Base-by-base conservation (phyloP, 192 early-diverging fungal genomes). In the Kickxella alabastrina region DNA sequence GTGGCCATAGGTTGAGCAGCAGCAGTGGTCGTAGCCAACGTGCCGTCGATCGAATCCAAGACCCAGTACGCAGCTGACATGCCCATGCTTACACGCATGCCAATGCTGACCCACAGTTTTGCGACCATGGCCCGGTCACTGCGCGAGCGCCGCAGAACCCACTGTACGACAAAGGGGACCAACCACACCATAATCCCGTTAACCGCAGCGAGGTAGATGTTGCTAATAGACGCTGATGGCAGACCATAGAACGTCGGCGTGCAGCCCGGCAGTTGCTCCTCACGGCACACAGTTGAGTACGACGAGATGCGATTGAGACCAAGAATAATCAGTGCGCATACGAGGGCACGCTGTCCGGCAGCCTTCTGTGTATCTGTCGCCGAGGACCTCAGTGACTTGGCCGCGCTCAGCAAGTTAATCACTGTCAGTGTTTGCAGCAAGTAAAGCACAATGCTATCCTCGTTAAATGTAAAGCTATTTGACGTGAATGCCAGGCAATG, bases 381-480 rank as follows among this genome's bases (percentile, higher is more conserved):
- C 7, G 54, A 32, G 1, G 54, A 10, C 22, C 40, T 12, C 3
- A 52, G 19, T 17, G 39, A 36, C 9, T 34, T 24, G 0, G 36
- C 37, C 8, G 49, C 52, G 2, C 32, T 55, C 47, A 51, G 9
- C 48, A 63, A 52, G 40, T 74, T 59, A 54, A 69, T 54, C 25
- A 80, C 25, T 3, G 81, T 78, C 52, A 92, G 81, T 2, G 87
- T 82, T 45, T 87, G 85, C 6, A 85, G 43, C 13, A 91, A 64
- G 55, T 83, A 86, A 0, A 80, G 59, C 14, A 83, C 79, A 19
- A 89, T 77, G 28, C 77, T 68, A 54, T 96, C 92, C 71, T 98
- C 93, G 77, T 78, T 85, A 25, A 95, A 79, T 1, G 90, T 93
- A 57, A 87, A 95, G 57, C 88, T 92, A 72, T 98, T 92, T 6